Base-by-base conservation (phyloP, 768 basidiomycete genomes). In the Gyrodon lividus region DNA sequence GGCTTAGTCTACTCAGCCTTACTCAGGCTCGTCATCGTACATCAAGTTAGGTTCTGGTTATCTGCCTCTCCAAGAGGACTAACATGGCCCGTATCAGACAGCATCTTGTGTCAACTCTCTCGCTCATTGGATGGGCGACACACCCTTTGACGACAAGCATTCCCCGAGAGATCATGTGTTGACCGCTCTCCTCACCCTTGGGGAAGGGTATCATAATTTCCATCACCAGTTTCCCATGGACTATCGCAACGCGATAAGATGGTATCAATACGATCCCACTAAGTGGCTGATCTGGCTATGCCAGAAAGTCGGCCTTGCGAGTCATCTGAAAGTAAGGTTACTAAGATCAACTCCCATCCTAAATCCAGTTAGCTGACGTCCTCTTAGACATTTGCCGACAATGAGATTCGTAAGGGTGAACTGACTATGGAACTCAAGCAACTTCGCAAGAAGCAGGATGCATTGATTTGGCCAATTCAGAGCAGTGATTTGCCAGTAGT, bases 261-360 rank as follows among this genome's bases (percentile, higher is more conserved):
- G 90, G 90, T 90, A 89, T 70, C 90, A 93, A 65, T 93, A 92
- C 63, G 90, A 92, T 65, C 92, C 91, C 9, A 93, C 91, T 31
- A 93, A 93, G 69, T 94, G 92, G 92, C 89, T 92, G 74, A 94
- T 92, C 72, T 78, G 75, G 73, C 70, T 71, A 10, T 79, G 78
- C 72, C 65, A 80, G 50, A 57, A 72, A 54, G 17, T 91, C 41
- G 87, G 89, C 23, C 77, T 87, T 40, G 86, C 87, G 19, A 78
- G 78, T 39, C 85, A 88, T 66, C 77, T 90, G 55, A 87, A 87
- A 75, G 76, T 78, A 41, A n/a, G 16, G 54, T 20, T 35, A 20
- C 76, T 74, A 33, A 22, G 31, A 31, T 33, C 14, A n/a, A 6
- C 6, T 19, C 17, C 33, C 6, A 14, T n/a, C n/a, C n/a, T n/a